phyloP scores from a whole-genome alignment of 345 rosid genomes.

The Dovyalis caffra region DNA sequence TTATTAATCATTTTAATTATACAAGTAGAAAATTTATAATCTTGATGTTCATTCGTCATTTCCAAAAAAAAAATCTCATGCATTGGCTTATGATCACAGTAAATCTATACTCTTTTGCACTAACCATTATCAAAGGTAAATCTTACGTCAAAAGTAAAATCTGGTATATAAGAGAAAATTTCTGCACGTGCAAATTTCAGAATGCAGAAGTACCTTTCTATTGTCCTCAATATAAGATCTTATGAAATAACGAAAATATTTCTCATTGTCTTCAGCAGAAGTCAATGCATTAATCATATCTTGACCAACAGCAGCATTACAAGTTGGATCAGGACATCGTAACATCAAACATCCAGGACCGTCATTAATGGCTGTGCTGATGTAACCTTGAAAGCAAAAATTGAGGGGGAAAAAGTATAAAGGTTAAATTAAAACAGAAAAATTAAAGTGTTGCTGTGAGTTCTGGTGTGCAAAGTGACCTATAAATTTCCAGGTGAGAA shows the following conservation, averaged over 20 bases:
- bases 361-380: conserved; percentile 36
- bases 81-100: not conserved
- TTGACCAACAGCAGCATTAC: conserved; percentile 36
- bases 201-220: conserved; percentile 24
- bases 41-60: not conserved
- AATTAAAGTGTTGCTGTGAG: not conserved
- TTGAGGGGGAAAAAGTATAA: not conserved
- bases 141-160: not conserved
- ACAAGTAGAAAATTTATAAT: not conserved
- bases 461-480: not conserved
- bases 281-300: conserved; percentile 31
- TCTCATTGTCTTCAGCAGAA: conserved; percentile 31
- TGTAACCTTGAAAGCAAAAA: conserved; percentile 23
- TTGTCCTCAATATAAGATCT: conserved; percentile 41
- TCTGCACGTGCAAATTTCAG: not conserved
- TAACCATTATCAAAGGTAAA: not conserved
- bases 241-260: conserved; percentile 27
- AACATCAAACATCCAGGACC: conserved; percentile 44
- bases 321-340: conserved; percentile 43
- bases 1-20: not conserved
- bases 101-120: not conserved
- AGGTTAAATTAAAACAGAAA: not conserved
- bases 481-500: not conserved
- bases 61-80: not conserved
- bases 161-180: not conserved